phyloP scores from a whole-genome alignment of 1,139 yeast genomes.

The Debaryomycetaceae sp. region DNA sequence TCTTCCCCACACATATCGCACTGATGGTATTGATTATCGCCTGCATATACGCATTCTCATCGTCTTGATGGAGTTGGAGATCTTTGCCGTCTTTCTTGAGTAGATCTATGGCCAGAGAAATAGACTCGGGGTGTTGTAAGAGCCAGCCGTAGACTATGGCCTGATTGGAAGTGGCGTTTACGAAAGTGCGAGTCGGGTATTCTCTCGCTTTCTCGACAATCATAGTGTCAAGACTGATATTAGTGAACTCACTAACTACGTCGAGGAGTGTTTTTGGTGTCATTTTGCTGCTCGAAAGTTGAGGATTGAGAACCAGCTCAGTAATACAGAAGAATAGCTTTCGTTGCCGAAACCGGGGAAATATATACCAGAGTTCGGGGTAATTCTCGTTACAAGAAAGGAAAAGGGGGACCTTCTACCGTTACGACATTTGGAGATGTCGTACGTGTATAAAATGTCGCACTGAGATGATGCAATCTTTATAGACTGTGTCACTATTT shows the following conservation, averaged over 20 bases:
- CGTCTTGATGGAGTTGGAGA: constrained; percentile 7
- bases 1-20: constrained; percentile 17
- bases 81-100: constrained; percentile 9
- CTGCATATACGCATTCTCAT: constrained; percentile 11
- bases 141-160: constrained; percentile 17
- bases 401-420: no score
- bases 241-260: constrained; percentile 16
- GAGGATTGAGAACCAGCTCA: no score
- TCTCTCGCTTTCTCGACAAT: constrained; percentile 10
- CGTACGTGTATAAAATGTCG: neutral
- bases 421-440: no score
- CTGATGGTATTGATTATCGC: constrained; percentile 15
- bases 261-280: constrained; percentile 6
- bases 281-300: neutral
- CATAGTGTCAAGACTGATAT: constrained; percentile 22
- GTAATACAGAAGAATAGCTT: no score
- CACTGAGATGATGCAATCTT: neutral
- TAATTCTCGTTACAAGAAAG: neutral
- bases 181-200: neutral
- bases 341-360: no score
- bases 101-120: constrained; percentile 13
- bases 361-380: neutral
- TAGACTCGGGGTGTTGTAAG: constrained; percentile 13
- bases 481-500: neutral
- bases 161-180: constrained; percentile 28